Evolutionary conservation across 1,284 basidiomycete species (phyloP), one percentile per base, ranked within the genome.

Genomic region (Volvariella volvacea): DNA sequence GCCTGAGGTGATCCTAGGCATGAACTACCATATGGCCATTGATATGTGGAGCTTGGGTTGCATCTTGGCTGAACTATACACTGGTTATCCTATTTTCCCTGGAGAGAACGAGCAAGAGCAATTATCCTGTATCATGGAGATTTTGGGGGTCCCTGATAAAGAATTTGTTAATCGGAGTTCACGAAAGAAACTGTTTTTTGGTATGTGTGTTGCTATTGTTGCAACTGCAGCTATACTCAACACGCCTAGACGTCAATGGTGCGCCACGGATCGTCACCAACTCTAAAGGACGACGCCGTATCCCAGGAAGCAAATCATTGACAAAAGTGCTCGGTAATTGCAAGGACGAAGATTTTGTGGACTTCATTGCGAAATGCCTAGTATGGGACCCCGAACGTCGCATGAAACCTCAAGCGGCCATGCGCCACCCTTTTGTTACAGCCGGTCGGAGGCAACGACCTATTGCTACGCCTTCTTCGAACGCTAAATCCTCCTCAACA

Each of bases 81-180:
- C 96, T n/a, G 96, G 96, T 1, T 97, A 93, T 63, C 96, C 96
- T 0, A 94, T 99, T 57, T 99, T 99, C 68, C 95, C 95, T 0
- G 95, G 95, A n/a, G 95, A 98, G 67, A 96, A 96, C 60, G 96
- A 99, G 65, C 93, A 97, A 66, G 95, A 99, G 62, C 96, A 99
- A 59, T 69, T 99, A 48, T 90, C 94, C 3, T 99, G 96, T 63
- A 99, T 99, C 65, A 99, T 99, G 95, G 96, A 99, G 64, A 88
- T 99, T 4, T 80, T 99, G 34, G 96, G 96, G 10, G 71, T 93
- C 25, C 96, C 96, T 0, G 96, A 99, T 53, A 89, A 90, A 61
- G 91, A 97, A 52, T 83, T 98, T 54, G 73, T 99, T 54, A 95
- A 98, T 59, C 84, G 87, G 48, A 95, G 93, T 57, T 92, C 92